These are phyloP conservation scores for Colletotrichum kahawae DNA, from an alignment of 2,329 filamentous ascomycete species.

Conservation along the genomic window DNA sequence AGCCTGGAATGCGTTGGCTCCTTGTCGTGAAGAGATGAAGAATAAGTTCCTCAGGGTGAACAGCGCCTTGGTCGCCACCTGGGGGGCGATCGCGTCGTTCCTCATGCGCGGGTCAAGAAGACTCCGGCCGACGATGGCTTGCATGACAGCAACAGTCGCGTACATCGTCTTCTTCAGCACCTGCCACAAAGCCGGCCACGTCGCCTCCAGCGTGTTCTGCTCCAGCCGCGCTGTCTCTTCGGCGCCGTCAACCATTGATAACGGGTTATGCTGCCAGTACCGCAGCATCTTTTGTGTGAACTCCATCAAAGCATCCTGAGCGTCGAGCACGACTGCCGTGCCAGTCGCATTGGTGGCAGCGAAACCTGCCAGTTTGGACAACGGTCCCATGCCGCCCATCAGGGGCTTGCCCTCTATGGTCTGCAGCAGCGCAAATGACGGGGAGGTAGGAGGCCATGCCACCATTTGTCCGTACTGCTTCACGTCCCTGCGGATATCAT, in stretches of 20 bases:
- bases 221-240: constrained; percentile 69
- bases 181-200: constrained; percentile 76
- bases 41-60: constrained; percentile 78
- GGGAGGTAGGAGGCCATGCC: constrained; percentile 66
- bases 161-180: constrained; percentile 79
- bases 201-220: constrained; percentile 67
- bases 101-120: constrained; percentile 56
- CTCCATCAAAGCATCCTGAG: constrained; percentile 66
- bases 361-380: constrained; percentile 69
- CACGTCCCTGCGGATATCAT: constrained; percentile 71
- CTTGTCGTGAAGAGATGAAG: constrained; percentile 80
- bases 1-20: constrained; percentile 77
- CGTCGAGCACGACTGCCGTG: constrained; percentile 49
- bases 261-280: constrained; percentile 76
- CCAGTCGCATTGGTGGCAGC: constrained; percentile 61
- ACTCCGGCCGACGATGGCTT: constrained; percentile 72
- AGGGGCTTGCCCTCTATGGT: constrained; percentile 65
- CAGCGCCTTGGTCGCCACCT: constrained; percentile 73
- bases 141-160: constrained; percentile 74
- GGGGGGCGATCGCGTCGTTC: constrained; percentile 56
- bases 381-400: constrained; percentile 69
- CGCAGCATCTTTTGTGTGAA: constrained; percentile 71
- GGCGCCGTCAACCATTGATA: constrained; percentile 74
- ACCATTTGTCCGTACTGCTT: constrained; percentile 60
- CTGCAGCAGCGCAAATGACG: constrained; percentile 65